Evolutionary conservation across 148 eudicot species (phyloP), one percentile per base, ranked within the genome.

Genomic region (Pharnaceum exiguum): DNA sequence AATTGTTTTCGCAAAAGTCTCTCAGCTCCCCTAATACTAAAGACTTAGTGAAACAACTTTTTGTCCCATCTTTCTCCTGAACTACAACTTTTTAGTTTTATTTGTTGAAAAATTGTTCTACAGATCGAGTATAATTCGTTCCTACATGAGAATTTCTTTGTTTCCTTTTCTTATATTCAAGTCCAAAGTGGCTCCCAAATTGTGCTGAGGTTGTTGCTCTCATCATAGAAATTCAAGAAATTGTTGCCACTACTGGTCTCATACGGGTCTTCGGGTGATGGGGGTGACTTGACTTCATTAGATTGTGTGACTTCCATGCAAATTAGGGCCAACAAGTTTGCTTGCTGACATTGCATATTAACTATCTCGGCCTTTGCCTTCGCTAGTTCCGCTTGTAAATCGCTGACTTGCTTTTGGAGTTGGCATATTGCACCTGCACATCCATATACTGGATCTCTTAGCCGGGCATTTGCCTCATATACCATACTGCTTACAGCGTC

Each of bases 401-500:
- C 82, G 19, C 63, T 62, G 0, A 81, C 77, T 75, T 77, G 85
- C 51, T 77, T 74, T 19, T 81, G 85, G 8, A 81, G 77, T 23
- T 74, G 79, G 38, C 77, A 77, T 25, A 81, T 81, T 2, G 79
- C 71, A 1, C 85, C 85, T 0, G 82, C 79, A 16, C 72, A 46
- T 15, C 85, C 85, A 8, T 81, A 81, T 0, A 81, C 71, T 0
- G 85, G 85, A 26, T 81, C 85, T 46, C 82, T 53, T 7, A 81
- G 61, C 10, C 85, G 45, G 0, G 79, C 79, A 38, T 77, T 81
- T n/a, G 85, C 82, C 45, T 81, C 85, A 53, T 81, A 81, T 2
- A 81, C 85, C 85, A 81, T 74, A 40, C 82, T 81, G 48, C 85
- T 81, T 22, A 74, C 85, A 11, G 85, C 85, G 35, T 81, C 85